These are phyloP conservation scores for Postia placenta DNA, from an alignment of 768 basidiomycete species.

Conservation along the genomic window DNA sequence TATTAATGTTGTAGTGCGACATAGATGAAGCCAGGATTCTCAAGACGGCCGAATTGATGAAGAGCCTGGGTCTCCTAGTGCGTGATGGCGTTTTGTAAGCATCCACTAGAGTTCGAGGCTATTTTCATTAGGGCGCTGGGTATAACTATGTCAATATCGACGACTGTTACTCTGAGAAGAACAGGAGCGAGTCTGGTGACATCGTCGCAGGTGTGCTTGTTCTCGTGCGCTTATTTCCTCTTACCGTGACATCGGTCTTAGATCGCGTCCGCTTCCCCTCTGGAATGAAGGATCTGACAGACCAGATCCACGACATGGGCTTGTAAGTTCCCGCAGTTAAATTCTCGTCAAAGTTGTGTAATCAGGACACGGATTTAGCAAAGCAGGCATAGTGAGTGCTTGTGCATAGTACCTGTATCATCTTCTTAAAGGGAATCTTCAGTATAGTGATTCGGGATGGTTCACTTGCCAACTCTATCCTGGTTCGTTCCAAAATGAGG, in stretches of 20 bases:
- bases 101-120: neutral
- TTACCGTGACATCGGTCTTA: conserved; percentile 15
- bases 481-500: conserved; percentile 60
- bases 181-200: conserved; percentile 43
- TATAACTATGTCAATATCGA: conserved; percentile 58
- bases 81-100: neutral
- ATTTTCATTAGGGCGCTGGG: conserved; percentile 42
- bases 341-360: too few relatives aligned
- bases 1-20: conserved; percentile 37
- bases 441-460: conserved; percentile 70
- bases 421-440: too few relatives aligned
- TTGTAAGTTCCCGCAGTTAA: too few relatives aligned
- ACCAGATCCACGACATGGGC: conserved; percentile 48
- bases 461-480: conserved; percentile 61
- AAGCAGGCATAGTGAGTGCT: conserved; percentile 52
- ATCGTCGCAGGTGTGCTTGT: conserved; percentile 37
- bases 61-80: conserved; percentile 43
- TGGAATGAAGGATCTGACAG: conserved; percentile 52
- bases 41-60: conserved; percentile 43
- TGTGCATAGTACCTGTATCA: too few relatives aligned
- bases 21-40: conserved; percentile 50
- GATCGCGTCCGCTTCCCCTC: conserved; percentile 47
- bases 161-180: conserved; percentile 59
- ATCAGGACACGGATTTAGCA: too few relatives aligned
- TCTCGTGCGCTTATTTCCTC: neutral